phyloP scores from a whole-genome alignment of 352 stramenopile species.

The Blastocystis sp. region DNA sequence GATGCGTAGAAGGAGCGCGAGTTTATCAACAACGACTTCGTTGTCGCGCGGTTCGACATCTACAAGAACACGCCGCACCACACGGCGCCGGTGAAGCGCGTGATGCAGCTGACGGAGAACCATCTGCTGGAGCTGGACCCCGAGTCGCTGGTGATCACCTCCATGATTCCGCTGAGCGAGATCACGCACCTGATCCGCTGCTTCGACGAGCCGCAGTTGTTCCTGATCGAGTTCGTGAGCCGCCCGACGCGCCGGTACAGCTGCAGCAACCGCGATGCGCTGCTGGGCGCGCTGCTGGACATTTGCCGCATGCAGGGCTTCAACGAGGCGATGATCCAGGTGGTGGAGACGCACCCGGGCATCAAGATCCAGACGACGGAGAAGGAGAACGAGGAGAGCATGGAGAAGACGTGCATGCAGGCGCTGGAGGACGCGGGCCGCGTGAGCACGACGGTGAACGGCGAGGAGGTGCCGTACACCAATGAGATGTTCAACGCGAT shows the following conservation, averaged over 20 bases:
- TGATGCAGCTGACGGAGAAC: constrained; percentile 69
- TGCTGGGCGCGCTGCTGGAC: constrained; percentile 62
- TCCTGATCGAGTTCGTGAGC: constrained; percentile 55
- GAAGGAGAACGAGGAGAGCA: constrained; percentile 63
- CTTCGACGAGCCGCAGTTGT: constrained; percentile 67
- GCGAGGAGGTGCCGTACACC: constrained; percentile 36
- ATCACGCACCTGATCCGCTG: constrained; percentile 68
- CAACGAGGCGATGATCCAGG: constrained; percentile 62
- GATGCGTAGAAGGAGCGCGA: constrained; percentile 63
- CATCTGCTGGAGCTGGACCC: constrained; percentile 60
- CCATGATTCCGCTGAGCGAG: constrained; percentile 65
- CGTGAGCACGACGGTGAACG: constrained; percentile 35
- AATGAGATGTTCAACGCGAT: constrained; percentile 70
- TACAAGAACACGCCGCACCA: constrained; percentile 59
- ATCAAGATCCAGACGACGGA: constrained; percentile 66
- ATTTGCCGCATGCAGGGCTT: constrained; percentile 67
- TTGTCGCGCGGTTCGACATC: constrained; percentile 61
- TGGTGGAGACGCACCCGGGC: constrained; percentile 65
- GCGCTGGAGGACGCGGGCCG: constrained; percentile 37
- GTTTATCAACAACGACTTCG: constrained; percentile 66
- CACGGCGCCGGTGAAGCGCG: constrained; percentile 67
- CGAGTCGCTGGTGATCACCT: constrained; percentile 62
- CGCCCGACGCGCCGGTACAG: constrained; percentile 57
- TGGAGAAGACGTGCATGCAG: constrained; percentile 68
- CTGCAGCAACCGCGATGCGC: constrained; percentile 64